Evolutionary conservation across 768 basidiomycete species (phyloP), one percentile per base, ranked within the genome.

Genomic region (Boletus rubroflammeus): DNA sequence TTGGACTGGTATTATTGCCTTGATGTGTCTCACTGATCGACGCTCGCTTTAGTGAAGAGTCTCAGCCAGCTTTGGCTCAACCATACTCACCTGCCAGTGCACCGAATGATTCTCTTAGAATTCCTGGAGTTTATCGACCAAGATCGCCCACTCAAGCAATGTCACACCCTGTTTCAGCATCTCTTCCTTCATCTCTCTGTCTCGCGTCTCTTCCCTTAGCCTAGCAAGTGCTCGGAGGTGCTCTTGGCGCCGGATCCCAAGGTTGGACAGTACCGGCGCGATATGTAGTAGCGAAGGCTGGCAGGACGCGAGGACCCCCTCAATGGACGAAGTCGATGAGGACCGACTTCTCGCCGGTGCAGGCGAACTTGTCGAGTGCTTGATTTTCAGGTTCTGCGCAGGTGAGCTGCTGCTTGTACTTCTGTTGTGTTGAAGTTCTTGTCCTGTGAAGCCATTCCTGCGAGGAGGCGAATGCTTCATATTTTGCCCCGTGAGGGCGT

Each of bases 131-230:
- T 73, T 81, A 68, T 90, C 88, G 54, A 90, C 67, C 61, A 90
- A 73, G 62, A 89, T 85, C 21, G 88, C 88, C 88, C 88, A 90
- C 61, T 90, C 88, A 71, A 90, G 74, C 8, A 87, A 76, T 0
- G 86, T 88, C 47, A 90, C 74, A 1, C 88, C 88, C 61, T 79
- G 73, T 63, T 72, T 80, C 69, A 90, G 63, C 50, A 86, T 88
- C 59, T 83, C 84, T 60, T 86, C 84, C 68, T 78, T 85, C 44
- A 90, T 76, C 66, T 88, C 85, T 53, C 81, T 72, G 66, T 90
- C 81, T 57, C 88, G 70, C 21, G 83, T 88, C 55, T 81, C 83
- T 51, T 85, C 84, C 35, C 78, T 80, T 56, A 90, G 67, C 51
- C 79, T 74, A 9, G 76, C 78, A 17, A 89, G 70, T 3, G 88